Evolutionary conservation across 164 flowering plant species (phyloP).

Genomic region (Chloranthus sessilifolius): DNA sequence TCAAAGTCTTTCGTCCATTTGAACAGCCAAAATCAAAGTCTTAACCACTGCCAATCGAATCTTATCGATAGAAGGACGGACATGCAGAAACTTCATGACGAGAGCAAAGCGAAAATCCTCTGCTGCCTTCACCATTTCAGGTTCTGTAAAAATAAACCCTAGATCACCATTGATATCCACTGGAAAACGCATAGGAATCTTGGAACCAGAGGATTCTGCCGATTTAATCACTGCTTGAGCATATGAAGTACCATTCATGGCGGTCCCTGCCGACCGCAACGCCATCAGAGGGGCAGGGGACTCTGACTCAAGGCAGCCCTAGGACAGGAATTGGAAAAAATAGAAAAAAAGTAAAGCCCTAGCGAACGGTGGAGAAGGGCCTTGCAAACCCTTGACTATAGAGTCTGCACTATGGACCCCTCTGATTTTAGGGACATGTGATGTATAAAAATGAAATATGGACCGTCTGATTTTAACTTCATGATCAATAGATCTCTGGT

Average conservation of each 20-base stretch:
- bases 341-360: background rate
- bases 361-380: no score
- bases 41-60: background rate
- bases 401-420: no score
- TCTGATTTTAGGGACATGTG: no score
- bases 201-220: conserved; percentile 3
- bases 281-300: background rate
- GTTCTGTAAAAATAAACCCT: background rate
- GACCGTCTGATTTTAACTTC: no score
- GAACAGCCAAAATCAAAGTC: background rate
- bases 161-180: background rate
- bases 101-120: no score
- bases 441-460: no score
- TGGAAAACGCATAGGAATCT: background rate
- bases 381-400: no score
- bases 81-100: background rate
- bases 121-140: background rate
- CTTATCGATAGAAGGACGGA: background rate
- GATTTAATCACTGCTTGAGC: background rate
- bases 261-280: background rate
- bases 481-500: no score
- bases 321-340: background rate
- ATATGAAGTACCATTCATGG: background rate
- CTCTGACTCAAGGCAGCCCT: background rate
- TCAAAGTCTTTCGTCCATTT: no score